Base-by-base conservation (phyloP, 2,329 filamentous ascomycete species). In the Paracoccidioides brasiliensis region DNA sequence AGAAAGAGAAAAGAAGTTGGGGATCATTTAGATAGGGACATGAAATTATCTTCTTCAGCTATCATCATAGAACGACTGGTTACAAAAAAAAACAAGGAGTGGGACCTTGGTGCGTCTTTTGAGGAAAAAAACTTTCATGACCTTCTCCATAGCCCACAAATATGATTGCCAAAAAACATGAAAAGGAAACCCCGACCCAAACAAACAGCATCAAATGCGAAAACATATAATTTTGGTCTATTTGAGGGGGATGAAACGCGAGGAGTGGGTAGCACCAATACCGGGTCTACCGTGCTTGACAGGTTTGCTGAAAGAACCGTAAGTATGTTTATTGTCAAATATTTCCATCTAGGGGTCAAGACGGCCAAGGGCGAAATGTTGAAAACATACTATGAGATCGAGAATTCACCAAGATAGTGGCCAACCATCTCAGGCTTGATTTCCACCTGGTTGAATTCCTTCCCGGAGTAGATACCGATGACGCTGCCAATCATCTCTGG, bases 401-500 rank as follows among this genome's bases (percentile, higher is more conserved):
- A 96, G 84, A 98, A 98, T 80, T 98, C 93, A 72, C 82, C 93
- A 66, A 98, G 83, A 83, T 96, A 96, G 83, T 97, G 91, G 76
- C 93, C 93, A 78, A 98, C 93, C 93, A 98, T 98, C 84, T 98
- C 93, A 70, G 93, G 93, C 86, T 96, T 96, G 81, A 98, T 93
- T 80, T 98, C 93, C 70, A 98, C 90, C 84, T 96, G 91, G 86
- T 98, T 98, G 88, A 98, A 98, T 80, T 97, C 90, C 86, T 98
- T 98, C 75, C 93, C 93, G 67, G 89, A 95, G 88, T 98, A 98
- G 82, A 98, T 93, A 75, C 90, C 93, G 71, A 98, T 87, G 71
- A 98, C 91, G 78, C 82, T 88, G 71, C 93, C 93, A 74, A 98
- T 98, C 93, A 98, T 97, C 84, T 98, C 93, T 70, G 93, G 93